Evolutionary conservation across 75 land plant genomes (phyloP), one percentile per base, ranked within the genome.

Genomic region (Gnetum montanum): DNA sequence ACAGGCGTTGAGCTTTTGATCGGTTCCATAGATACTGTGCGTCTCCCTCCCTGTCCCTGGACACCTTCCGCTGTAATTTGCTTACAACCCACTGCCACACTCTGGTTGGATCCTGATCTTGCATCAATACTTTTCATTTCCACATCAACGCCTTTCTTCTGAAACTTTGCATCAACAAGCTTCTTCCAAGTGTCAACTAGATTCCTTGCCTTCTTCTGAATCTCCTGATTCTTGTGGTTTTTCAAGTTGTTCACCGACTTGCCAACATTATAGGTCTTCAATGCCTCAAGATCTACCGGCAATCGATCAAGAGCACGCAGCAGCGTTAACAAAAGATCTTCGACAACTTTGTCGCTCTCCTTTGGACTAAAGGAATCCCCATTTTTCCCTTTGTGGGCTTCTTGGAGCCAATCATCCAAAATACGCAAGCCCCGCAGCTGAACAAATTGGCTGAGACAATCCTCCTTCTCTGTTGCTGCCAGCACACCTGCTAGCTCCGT

Each of bases 171-270:
- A 49, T 78, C 75, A 0, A 82, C 85, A 6, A 80, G 76, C 53
- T 81, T 84, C 72, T 84, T 84, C 99, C 99, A 95, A 24, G 76
- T 84, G 34, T 95, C 99, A 56, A 95, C 93, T 41, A 95, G 65
- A 61, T 81, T 83, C 31, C 86, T 75, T 23, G 97, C 88, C 67
- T 84, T 95, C 60, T 72, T 95, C 81, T 95, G 99, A 54, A 95
- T 86, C 45, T 95, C 99, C 38, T 57, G 37, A 44, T 90, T 95
- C 49, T 78, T 90, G 67, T 95, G 92, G 37, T 70, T 60, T 18
- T 82, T 74, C 46, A 95, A 66, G 62, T 81, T 57, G 54, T 95
- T 95, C 40, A 84, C 87, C 20, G 87, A 84, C 45, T 81, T 84
- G 16, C 87, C 87, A 31, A 84, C 72, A 30, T 50, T 55, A 52